Evolutionary conservation across 495 filamentous ascomycete species (phyloP), one percentile per base, ranked within the genome.

Genomic region (Penicillium soppii): DNA sequence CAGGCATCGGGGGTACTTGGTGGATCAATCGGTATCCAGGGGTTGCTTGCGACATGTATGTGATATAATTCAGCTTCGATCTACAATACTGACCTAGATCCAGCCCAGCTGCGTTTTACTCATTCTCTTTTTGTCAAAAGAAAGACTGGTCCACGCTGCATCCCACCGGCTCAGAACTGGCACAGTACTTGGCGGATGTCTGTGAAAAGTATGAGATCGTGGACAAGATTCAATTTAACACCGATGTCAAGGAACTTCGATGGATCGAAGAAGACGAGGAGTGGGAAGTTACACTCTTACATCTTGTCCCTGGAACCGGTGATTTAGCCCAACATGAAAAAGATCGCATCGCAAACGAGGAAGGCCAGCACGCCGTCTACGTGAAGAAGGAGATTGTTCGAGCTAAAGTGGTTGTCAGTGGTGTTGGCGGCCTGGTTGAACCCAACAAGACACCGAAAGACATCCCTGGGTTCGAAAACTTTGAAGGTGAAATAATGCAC

Each of bases 1-100:
- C 77, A 2, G 78, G 76, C 5, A 76, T 86, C 50, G 86, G 86
- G 35, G 86, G 86, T 13, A 87, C 85, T 10, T 89, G 85, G 85
- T 79, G 74, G 70, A 78, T 79, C 41, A 88, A 88, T 63, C 66
- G 77, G 29, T 89, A 88, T 63, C 85, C 85, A 2, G 86, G 83
- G 16, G 77, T 75, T 45, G 81, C 80, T 29, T 83, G 79, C 48
- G 74, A 77, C 52, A 60, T 75, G 71, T 75, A 23, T 1, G 47
- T 49, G 33, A 30, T 22, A 5, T 3, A 6, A 22, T 2, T 4
- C 4, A 2, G 19, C 8, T 16, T 35, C 9, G 7, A n/a, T 4
- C 17, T 20, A 3, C 3, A 25, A 41, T 32, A 43, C 47, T 58
- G 51, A 50, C 41, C 53, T 16, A 37, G 17, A 20, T 37, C 33